Evolutionary conservation across 164 flowering plant species (phyloP), one percentile per base, ranked within the genome.

Genomic region (Chimonanthus praecox): DNA sequence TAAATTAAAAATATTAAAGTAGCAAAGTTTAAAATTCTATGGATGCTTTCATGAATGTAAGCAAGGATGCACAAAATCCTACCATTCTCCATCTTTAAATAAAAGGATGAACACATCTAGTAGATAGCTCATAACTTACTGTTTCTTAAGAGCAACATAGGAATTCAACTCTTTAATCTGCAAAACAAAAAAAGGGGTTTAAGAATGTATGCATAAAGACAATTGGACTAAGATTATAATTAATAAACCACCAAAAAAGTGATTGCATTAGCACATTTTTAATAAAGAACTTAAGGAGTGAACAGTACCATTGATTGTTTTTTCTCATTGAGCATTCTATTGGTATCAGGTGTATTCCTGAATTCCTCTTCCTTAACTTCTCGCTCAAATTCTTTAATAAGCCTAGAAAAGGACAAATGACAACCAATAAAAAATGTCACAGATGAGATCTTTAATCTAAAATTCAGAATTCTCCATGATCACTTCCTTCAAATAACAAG

Each of bases 91-190:
- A 63, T 63, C 43, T 18, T 63, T 18, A 18, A 16, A 5, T 33
- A 63, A 63, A 18, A 4, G 8, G 5, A 21, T 7, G 2, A 8
- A 63, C 8, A 63, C 7, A 16, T 18, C 21, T 18, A 18, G 7
- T 33, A 18, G 18, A 49, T 69, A 18, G 20, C 3, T 13, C 13
- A 69, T 58, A 16, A 85, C 93, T 87, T 85, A 91, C 97, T 85
- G 85, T 78, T 91, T 91, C 72, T 87, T 89, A 46, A 86, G 84
- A 62, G 92, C 90, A 73, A 91, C 94, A 84, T 86, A 91, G 51
- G 92, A 88, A 77, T 91, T 91, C 80, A 89, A 78, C 84, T 89
- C 94, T 80, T 91, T 91, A 60, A 88, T 79, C 94, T 91, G 90
- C 84, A 77, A 50, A 7, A 6, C 4, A 47, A 54, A 54, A 11